Conservation (phyloP, 2,329 filamentous ascomycete genomes). For the Davidsoniella neocaledoniae region DNA sequence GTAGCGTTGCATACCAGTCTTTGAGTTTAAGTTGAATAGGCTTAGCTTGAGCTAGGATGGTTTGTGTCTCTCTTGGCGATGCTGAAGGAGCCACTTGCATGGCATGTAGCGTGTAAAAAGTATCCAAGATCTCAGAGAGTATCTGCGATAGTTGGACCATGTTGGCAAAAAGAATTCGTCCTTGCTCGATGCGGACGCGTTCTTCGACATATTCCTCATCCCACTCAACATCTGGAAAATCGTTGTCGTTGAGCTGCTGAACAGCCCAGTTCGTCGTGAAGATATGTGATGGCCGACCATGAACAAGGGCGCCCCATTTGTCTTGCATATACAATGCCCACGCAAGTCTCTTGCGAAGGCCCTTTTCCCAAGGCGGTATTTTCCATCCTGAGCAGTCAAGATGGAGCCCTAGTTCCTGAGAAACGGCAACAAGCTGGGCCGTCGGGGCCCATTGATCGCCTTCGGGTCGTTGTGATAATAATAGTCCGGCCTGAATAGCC, state of each 20-base stretch:
- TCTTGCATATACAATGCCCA: constrained; percentile 94
- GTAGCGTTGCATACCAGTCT: constrained; percentile 64
- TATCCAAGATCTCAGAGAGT: constrained; percentile 64
- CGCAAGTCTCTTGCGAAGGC: constrained; percentile 66
- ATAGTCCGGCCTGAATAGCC: constrained; percentile 59
- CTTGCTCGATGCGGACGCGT: constrained; percentile 47
- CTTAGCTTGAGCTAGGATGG: constrained; percentile 61
- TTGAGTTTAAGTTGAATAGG: constrained; percentile 69
- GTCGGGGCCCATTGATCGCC: constrained; percentile 73
- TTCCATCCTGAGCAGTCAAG: constrained; percentile 78
- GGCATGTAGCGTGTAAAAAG: constrained; percentile 67
- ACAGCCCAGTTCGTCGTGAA: constrained; percentile 62
- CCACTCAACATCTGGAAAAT: constrained; percentile 58
- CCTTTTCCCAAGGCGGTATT: constrained; percentile 75
- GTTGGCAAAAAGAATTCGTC: constrained; percentile 54
- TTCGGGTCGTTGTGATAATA: constrained; percentile 59
- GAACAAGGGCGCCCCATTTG: constrained; percentile 72
- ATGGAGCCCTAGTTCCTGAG: constrained; percentile 75
- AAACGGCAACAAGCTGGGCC: constrained; percentile 71
- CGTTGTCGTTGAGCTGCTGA: constrained; percentile 41
- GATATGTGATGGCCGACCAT: constrained; percentile 69
- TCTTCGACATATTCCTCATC: constrained; percentile 45
- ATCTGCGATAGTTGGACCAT: constrained; percentile 63
- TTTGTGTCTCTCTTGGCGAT: constrained; percentile 50
- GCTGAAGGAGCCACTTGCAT: constrained; percentile 50